Percentiles rank a stretch among this genome's conserved stretches.
These are phyloP conservation scores for Calonectria pteridis DNA, from an alignment of 2,329 filamentous ascomycete species.

Conservation along the genomic window DNA sequence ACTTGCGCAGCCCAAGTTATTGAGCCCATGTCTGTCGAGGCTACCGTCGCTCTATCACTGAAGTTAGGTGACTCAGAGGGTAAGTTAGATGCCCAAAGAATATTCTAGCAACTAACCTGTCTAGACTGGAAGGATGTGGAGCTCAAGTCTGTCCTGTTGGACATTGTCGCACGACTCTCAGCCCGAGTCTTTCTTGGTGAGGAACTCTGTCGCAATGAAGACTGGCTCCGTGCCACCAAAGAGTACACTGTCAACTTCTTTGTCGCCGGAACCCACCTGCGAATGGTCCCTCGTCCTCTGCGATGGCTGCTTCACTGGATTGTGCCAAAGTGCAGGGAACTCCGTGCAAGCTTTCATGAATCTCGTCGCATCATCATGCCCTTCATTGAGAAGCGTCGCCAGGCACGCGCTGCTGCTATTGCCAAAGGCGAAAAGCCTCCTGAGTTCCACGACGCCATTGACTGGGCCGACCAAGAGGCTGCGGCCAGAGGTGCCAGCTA, in stretches of 20 bases:
- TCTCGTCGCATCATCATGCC: background rate
- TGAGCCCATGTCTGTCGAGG: background rate
- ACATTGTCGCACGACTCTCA: conserved; percentile 27
- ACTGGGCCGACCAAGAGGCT: background rate
- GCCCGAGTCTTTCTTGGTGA: conserved; percentile 56
- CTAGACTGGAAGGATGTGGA: background rate
- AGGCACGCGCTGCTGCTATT: background rate
- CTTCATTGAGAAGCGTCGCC: background rate
- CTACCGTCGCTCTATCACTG: background rate
- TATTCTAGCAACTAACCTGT: background rate
- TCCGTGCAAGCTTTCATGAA: background rate
- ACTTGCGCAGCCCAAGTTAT: background rate
- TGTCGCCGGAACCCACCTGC: background rate
- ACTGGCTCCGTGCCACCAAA: conserved; percentile 59
- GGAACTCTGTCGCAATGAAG: conserved; percentile 55
- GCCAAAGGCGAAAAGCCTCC: background rate
- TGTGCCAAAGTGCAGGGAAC: background rate
- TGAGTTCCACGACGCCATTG: background rate
- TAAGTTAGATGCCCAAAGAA: background rate
- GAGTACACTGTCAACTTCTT: conserved; percentile 42
- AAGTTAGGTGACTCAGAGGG: background rate
- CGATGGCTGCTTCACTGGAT: background rate
- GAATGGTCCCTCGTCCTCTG: background rate
- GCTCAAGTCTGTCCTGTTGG: background rate
- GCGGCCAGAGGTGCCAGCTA: background rate